phyloP scores from a whole-genome alignment of 768 basidiomycete genomes.

The Candolleomyces aberdarensis region DNA sequence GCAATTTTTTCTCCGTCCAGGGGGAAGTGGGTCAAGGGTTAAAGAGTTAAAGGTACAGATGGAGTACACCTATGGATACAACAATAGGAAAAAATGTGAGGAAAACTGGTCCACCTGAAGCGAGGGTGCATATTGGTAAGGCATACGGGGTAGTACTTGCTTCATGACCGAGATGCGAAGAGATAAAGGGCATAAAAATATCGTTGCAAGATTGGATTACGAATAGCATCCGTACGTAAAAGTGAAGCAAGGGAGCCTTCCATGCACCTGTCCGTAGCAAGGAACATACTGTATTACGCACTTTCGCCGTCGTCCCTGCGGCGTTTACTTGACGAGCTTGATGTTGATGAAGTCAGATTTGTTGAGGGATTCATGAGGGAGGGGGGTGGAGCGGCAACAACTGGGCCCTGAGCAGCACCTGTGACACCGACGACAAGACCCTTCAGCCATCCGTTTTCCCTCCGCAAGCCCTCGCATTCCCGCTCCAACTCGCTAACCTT shows the following conservation, averaged over 20 bases:
- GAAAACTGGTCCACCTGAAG: not conserved
- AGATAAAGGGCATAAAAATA: constrained; percentile 2
- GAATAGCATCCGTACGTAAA: not conserved
- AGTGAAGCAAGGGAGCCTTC: not conserved
- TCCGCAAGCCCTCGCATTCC: constrained; percentile 83
- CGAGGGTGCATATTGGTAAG: not conserved
- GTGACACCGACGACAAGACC: constrained; percentile 87
- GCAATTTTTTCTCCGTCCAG: not conserved
- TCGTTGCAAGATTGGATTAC: not conserved
- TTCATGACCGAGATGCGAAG: not conserved
- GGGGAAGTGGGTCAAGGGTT: not conserved
- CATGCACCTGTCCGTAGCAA: not conserved
- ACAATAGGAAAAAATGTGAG: not conserved
- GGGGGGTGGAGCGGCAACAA: constrained; percentile 17
- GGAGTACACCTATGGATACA: not conserved
- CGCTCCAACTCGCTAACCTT: constrained; percentile 81
- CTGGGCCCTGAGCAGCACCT: constrained; percentile 53
- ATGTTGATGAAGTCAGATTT: constrained; percentile 1
- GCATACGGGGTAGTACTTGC: not conserved
- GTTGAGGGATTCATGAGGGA: constrained; percentile 17
- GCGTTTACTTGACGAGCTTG: constrained; percentile 25
- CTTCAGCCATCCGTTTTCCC: constrained; percentile 93
- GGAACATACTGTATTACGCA: not conserved
- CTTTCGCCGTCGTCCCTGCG: constrained; percentile 26
- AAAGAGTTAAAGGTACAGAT: not conserved